Conservation (phyloP, 169 alveolate species). For the Cardiosporidium cionae region DNA sequence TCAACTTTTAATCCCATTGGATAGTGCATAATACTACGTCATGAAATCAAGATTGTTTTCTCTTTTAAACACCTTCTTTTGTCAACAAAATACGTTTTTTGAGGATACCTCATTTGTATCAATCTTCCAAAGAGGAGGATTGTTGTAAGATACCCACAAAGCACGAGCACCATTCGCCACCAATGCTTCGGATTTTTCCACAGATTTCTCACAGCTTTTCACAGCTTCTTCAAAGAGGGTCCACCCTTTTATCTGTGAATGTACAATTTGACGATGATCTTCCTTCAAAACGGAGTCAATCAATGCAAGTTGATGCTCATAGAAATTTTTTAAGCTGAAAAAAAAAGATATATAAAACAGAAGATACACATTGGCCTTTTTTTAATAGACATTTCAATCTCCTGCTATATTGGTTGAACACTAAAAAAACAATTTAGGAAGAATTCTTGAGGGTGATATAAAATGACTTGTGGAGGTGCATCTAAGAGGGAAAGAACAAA, state of each 20-base stretch:
- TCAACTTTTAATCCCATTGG: not conserved
- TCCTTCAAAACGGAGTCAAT: slow-evolving; percentile 11
- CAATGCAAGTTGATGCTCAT: slow-evolving; percentile 37
- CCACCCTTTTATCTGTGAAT: not conserved
- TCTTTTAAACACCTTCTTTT: not conserved
- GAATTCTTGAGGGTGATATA: too few species aligned
- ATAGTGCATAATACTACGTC: not conserved
- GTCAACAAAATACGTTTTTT: not conserved
- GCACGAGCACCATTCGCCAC: slow-evolving; percentile 68
- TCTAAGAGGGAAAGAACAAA: too few species aligned
- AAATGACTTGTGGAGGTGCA: too few species aligned
- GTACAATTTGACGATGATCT: slow-evolving; percentile 1
- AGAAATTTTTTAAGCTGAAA: slow-evolving; percentile 36
- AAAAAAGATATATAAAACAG: not conserved
- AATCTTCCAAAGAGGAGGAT: slow-evolving; percentile 58
- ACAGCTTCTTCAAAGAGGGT: slow-evolving; percentile 30
- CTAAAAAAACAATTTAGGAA: too few species aligned
- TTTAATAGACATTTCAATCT: not conserved
- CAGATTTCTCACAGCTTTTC: slow-evolving; percentile 45
- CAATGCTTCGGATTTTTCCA: slow-evolving; percentile 47
- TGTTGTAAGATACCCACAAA: slow-evolving; percentile 64
- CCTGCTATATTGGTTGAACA: not conserved
- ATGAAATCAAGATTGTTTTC: not conserved
- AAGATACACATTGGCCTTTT: not conserved
- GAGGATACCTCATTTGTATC: slow-evolving; percentile 56